These are phyloP conservation scores for Globisporangium splendens DNA, from an alignment of 352 stramenopile species.

Conservation along the genomic window DNA sequence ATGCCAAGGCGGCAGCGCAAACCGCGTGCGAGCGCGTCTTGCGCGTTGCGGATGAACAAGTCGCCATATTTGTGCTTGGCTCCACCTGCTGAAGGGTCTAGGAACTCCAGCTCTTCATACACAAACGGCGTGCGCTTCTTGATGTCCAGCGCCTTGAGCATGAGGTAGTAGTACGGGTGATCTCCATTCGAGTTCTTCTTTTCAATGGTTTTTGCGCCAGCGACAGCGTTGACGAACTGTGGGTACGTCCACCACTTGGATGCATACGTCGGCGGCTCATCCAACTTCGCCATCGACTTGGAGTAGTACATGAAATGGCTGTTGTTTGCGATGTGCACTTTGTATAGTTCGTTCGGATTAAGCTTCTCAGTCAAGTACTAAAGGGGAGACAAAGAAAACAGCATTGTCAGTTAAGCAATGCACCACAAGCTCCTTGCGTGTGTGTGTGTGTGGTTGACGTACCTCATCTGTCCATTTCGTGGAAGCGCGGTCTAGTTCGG, in stretches of 20 bases:
- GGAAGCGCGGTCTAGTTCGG: constrained; percentile 62
- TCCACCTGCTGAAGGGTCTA: constrained; percentile 60
- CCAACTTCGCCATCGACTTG: constrained; percentile 28
- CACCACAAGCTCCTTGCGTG: too few relatives aligned
- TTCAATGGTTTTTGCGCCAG: constrained; percentile 14
- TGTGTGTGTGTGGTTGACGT: neutral
- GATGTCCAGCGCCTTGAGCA: constrained; percentile 57
- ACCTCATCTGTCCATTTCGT: constrained; percentile 84
- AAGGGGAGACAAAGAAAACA: neutral
- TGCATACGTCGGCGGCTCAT: constrained; percentile 40
- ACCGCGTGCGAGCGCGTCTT: constrained; percentile 25
- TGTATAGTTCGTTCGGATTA: constrained; percentile 32
- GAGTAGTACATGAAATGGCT: constrained; percentile 96
- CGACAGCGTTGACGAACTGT: constrained; percentile 43
- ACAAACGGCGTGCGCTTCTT: constrained; percentile 38
- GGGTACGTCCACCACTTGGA: constrained; percentile 55
- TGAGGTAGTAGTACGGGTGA: constrained; percentile 53
- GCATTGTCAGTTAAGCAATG: too few relatives aligned
- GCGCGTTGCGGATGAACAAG: constrained; percentile 46
- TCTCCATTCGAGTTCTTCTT: too few relatives aligned
- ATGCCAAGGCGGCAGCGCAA: constrained; percentile 91
- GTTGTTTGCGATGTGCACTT: constrained; percentile 68
- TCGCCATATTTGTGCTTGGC: constrained; percentile 35
- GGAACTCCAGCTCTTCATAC: constrained; percentile 89
- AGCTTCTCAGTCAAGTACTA: constrained; percentile 56